Base-by-base conservation (phyloP, 2,329 filamentous ascomycete genomes). In the Fusarium pininemorale region DNA sequence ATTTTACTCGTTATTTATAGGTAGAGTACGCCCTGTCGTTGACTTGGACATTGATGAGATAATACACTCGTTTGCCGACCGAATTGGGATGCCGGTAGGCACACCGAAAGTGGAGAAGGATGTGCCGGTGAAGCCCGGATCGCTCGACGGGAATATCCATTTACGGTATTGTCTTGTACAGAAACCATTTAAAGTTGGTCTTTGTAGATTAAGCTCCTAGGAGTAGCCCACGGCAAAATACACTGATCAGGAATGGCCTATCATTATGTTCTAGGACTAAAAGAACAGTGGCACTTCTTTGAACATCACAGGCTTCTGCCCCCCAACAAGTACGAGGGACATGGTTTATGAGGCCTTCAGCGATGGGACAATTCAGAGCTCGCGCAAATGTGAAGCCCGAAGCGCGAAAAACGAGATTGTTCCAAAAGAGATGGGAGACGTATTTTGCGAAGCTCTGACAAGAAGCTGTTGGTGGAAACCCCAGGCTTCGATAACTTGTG, bases 11-110 rank as follows among this genome's bases (percentile, higher is more conserved):
- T 28, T 45, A 48, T 61, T 55, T 73, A 66, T 74, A 63, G 28
- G 9, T 20, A 57, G 35, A 44, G 32, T 26, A 42, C 70, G 70
- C 70, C 70, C 70, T 72, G 41, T 26, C 35, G n/a, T 72, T 72
- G 70, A 72, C 69, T 44, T 53, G 51, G 55, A 39, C 35, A 10
- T 42, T 38, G 38, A 59, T 47, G 50, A 45, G 59, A 57, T 58
- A 68, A 64, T 32, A 12, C 60, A 28, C 20, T 68, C 50, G 51
- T 41, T 45, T 69, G 56, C 66, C 54, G 60, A n/a, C n/a, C n/a
- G n/a, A n/a, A 70, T 51, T 30, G 45, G 54, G 60, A 56, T 70
- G 59, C 66, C 66, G 68, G 61, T 35, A 50, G 66, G 66, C 68
- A 70, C 55, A 56, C 60, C 66, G 66, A 70, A 53, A 60, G 66